Percentiles rank a stretch among this genome's conserved stretches.
These are phyloP conservation scores for Cryptococcus wingfieldii DNA, from an alignment of 1,284 basidiomycete genomes.

Conservation along the genomic window DNA sequence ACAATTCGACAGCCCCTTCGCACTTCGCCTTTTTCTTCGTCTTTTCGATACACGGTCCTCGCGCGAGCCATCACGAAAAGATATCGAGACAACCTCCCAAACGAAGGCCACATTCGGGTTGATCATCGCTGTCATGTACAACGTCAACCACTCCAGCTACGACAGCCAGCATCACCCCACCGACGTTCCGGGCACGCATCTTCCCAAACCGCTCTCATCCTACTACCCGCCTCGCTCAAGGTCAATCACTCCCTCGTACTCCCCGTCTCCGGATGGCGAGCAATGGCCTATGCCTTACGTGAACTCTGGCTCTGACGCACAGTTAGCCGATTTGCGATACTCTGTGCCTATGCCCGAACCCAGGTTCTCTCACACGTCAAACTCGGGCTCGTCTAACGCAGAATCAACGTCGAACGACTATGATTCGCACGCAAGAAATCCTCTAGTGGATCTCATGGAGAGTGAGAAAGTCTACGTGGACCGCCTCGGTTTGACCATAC, in stretches of 20 bases:
- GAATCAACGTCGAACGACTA: not conserved
- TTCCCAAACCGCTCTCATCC: slow-evolving; percentile 1
- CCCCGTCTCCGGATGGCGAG: slow-evolving; percentile 7
- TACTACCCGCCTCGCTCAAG: slow-evolving; percentile 3
- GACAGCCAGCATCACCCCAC: too few relatives aligned
- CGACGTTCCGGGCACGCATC: not conserved
- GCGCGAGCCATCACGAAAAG: too few relatives aligned
- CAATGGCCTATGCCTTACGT: slow-evolving; percentile 5
- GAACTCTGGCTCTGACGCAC: not conserved
- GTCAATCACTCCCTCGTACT: slow-evolving; percentile 5
- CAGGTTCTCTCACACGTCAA: not conserved
- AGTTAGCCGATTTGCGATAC: not conserved
- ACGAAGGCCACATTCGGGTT: too few relatives aligned
- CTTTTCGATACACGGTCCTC: too few relatives aligned
- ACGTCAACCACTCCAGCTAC: too few relatives aligned
- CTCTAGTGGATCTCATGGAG: slow-evolving; percentile 85
- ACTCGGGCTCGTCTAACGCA: slow-evolving; percentile 1
- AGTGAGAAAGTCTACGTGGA: too few relatives aligned
- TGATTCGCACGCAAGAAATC: slow-evolving; percentile 55
- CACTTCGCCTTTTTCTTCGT: too few relatives aligned
- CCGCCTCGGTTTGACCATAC: too few relatives aligned
- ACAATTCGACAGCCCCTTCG: too few relatives aligned
- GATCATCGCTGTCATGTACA: too few relatives aligned
- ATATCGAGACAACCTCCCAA: too few relatives aligned
- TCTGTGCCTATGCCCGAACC: slow-evolving; percentile 12